Evolutionary conservation across 345 rosid genomes (phyloP), one percentile per base, ranked within the genome.

Genomic region (Limnanthes douglasii): DNA sequence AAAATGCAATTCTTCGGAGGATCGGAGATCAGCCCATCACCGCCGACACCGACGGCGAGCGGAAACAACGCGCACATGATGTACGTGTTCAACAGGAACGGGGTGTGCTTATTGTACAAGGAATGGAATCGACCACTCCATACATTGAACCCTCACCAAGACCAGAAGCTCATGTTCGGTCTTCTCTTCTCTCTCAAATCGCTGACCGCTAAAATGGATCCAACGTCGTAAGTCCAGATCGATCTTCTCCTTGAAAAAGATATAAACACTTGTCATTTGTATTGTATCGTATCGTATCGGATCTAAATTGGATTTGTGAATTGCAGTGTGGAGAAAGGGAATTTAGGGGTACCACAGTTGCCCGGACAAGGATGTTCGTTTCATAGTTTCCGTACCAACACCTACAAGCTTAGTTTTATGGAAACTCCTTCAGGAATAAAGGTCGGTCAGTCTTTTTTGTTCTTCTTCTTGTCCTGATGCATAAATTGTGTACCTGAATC

Each of bases 161-260:
- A 92, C 44, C 96, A 71, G 48, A 80, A 80, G 64, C 98, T 90
- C 56, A 84, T 90, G 92, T 90, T 78, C 22, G 98, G 98, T 37
- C 75, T 84, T 34, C 98, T 90, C 57, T 90, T 84, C 85, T 84
- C 96, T 3, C 98, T 84, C 66, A 90, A 90, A 61, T 90, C 98
- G 7, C 65, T 90, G 36, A 69, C 96, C 9, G 92, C 92, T 18
- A 90, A 90, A 39, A 77, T 90, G 95, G 98, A 90, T 65, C 98
- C 98, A 18, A 70, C 69, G 11, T 56, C 65, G 95, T 81, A 32
- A 41, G 31, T 45, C n/a, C n/a, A n/a, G n/a, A n/a, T n/a, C n/a
- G n/a, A n/a, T n/a, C 31, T 19, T 51, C 40, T 6, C 14, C 43
- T 24, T 34, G n/a, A n/a, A n/a, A n/a, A n/a, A n/a, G n/a, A n/a